Base-by-base conservation (phyloP, 192 early-diverging fungal genomes). In the Podila epicladia region DNA sequence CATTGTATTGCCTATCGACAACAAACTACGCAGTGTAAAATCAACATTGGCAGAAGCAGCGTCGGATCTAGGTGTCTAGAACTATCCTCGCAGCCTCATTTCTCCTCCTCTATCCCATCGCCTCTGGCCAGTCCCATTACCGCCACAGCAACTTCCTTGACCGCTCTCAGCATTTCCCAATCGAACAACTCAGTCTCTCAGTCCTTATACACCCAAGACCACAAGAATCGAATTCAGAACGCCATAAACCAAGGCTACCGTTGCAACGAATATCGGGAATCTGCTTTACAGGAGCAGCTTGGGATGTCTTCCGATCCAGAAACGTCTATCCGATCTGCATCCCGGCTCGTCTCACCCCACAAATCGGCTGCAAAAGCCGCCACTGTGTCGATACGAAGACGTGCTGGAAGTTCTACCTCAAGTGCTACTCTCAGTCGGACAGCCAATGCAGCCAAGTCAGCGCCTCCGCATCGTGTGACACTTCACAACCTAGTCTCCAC, bases 401-500 rank as follows among this genome's bases (percentile, higher is more conserved):
- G 50, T 17, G 22, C 45, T 12, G 17, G 22, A 11, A 62, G 29
- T 2, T 63, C 69, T 26, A 20, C 69, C 12, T 50, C 33, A 19
- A 32, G 53, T 17, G 24, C 65, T 17, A 48, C 72, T 0, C 1
- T 31, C 57, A 61, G 35, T 33, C 49, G n/a, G n/a, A 11, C 61
- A 31, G 58, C 38, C n/a, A 53, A 45, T 13, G 60, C 61, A 2
- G 11, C 65, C 19, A 80, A 80, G 58, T 51, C 67, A 8, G 61
- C 77, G 20, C 17, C 55, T 2, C 77, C 73, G 31, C 61, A 69
- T 15, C 73, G 82, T 15, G 82, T 83, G 59, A 83, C 38, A 22
- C 65, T 83, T 7, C 64, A 67, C 49, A 72, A 80, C 33, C 68
- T 84, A 12, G 75, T 84, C 4, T 77, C 74, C 5, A 71, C 66